Evolutionary conservation across 768 basidiomycete genomes (phyloP).

Genomic region (Glaciozyma martinii): DNA sequence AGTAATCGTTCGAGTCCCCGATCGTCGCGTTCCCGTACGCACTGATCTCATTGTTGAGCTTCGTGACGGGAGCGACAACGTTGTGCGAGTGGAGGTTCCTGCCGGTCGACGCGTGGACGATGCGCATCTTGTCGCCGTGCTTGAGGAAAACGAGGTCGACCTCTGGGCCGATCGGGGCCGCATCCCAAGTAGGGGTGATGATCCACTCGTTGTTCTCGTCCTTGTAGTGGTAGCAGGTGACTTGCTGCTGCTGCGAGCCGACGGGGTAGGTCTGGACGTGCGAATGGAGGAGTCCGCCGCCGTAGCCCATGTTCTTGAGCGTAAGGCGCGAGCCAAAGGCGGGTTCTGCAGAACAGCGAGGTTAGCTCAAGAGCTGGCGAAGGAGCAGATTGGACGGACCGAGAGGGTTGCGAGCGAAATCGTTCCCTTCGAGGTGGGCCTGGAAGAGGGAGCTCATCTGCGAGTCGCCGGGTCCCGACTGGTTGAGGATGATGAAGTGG

Average conservation of each 20-base stretch:
- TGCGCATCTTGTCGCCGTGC: slow-evolving; percentile 67
- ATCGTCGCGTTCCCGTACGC: slow-evolving; percentile 85
- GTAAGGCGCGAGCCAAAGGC: slow-evolving; percentile 85
- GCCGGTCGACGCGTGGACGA: slow-evolving; percentile 70
- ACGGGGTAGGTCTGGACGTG: slow-evolving; percentile 91
- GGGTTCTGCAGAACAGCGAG: slow-evolving; percentile 50
- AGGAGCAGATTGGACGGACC: slow-evolving; percentile 45
- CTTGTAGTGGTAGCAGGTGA: slow-evolving; percentile 99
- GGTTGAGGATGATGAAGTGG: slow-evolving; percentile 88
- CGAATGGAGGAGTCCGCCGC: slow-evolving; percentile 91
- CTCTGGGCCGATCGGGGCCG: slow-evolving; percentile 56
- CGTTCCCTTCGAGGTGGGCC: slow-evolving; percentile 87
- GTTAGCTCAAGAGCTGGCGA: background rate
- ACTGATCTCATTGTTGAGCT: slow-evolving; percentile 82
- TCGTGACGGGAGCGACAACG: slow-evolving; percentile 77
- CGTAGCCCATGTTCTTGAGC: slow-evolving; percentile 95
- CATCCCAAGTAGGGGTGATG: slow-evolving; percentile 72
- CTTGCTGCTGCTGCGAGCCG: slow-evolving; percentile 88
- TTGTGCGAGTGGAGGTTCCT: slow-evolving; percentile 89
- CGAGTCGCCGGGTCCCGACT: slow-evolving; percentile 90
- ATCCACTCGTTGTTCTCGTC: slow-evolving; percentile 93
- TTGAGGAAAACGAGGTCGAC: slow-evolving; percentile 59
- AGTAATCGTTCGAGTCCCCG: slow-evolving; percentile 82
- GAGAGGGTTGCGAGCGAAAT: slow-evolving; percentile 81
- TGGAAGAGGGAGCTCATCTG: slow-evolving; percentile 99